Conservation (phyloP, 202 grass and related monocot species). For the Elaeis oleifera region DNA sequence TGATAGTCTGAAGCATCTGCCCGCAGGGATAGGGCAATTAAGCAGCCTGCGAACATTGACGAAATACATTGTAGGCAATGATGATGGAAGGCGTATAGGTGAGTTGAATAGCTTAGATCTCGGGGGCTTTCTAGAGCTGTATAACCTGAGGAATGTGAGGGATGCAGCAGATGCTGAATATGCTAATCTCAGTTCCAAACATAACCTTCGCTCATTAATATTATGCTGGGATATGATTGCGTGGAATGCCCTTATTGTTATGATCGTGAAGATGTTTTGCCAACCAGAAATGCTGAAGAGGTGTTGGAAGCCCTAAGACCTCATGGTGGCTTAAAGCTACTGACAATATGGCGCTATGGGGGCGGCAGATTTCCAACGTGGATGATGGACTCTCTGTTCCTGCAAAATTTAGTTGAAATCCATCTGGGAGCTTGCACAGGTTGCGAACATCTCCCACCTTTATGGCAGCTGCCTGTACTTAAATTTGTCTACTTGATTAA, state of each 20-base stretch:
- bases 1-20: background rate
- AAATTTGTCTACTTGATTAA: too few species aligned
- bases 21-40: conserved; percentile 15
- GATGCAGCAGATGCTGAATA: background rate
- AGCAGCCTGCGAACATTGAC: conserved; percentile 20
- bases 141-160: conserved; percentile 26
- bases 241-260: too few species aligned
- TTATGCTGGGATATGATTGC: conserved; percentile 16
- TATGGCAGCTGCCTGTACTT: background rate
- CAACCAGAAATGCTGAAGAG: conserved; percentile 9
- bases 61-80: conserved; percentile 13
- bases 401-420: conserved; percentile 18
- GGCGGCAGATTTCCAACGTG: conserved; percentile 21
- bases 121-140: conserved; percentile 21
- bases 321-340: background rate
- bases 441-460: conserved; percentile 20
- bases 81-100: conserved; percentile 19
- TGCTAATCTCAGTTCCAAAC: conserved; percentile 17
- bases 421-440: conserved; percentile 12
- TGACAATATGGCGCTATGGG: conserved; percentile 14
- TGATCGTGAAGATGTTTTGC: too few species aligned
- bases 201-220: conserved; percentile 17
- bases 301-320: conserved; percentile 19
- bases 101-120: conserved; percentile 23
- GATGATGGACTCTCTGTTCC: conserved; percentile 7